Conservation (phyloP, 1,284 basidiomycete species). For the Trichosporon ovoides region DNA sequence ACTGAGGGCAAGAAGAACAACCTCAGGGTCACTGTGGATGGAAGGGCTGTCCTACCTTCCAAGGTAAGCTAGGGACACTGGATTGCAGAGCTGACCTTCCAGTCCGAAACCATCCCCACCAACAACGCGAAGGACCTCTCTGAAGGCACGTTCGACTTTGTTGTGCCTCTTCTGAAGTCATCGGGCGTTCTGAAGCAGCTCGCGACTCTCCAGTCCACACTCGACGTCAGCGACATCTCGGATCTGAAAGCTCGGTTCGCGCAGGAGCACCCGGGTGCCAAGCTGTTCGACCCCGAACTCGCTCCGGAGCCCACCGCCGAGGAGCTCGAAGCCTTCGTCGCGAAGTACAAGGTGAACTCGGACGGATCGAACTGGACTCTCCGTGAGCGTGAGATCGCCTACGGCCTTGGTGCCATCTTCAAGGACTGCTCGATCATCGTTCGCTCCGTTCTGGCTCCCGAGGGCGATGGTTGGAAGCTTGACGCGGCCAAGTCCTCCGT, state of each 20-base stretch:
- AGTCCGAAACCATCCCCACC: constrained; percentile 20
- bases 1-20: constrained; percentile 67
- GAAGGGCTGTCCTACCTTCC: constrained; percentile 57
- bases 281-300: constrained; percentile 25
- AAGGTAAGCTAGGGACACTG: constrained; percentile 55
- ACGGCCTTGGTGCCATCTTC: constrained; percentile 84
- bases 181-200: constrained; percentile 60
- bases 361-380: constrained; percentile 27
- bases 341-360: constrained; percentile 52
- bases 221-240: constrained; percentile 72
- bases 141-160: constrained; percentile 16
- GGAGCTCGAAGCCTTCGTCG: constrained; percentile 60
- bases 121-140: constrained; percentile 8
- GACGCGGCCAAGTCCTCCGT: constrained; percentile 45
- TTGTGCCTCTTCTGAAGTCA: constrained; percentile 56
- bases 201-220: constrained; percentile 63
- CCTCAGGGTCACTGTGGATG: constrained; percentile 67
- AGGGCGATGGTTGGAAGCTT: constrained; percentile 16
- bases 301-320: constrained; percentile 53
- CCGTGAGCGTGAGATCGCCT: constrained; percentile 56
- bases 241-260: constrained; percentile 27
- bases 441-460: constrained; percentile 31
- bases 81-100: constrained; percentile 13
- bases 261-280: constrained; percentile 20
- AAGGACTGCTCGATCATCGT: constrained; percentile 92